phyloP scores from a whole-genome alignment of 495 filamentous ascomycete species.

The Penicillium arizonense region DNA sequence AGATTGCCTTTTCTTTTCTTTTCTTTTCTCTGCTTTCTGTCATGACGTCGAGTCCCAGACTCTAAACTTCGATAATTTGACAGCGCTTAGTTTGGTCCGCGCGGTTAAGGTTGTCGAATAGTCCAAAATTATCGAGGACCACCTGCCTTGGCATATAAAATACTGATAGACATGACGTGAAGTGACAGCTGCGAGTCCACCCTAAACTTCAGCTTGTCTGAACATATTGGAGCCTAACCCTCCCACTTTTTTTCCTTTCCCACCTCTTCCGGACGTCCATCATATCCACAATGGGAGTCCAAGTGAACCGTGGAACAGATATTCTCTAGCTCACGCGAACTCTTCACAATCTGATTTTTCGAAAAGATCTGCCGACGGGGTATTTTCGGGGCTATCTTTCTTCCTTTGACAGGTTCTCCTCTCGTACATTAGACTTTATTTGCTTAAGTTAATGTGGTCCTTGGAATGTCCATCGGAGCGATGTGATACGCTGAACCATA shows the following conservation, averaged over 20 bases:
- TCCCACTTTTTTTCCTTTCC: not conserved
- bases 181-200: slow-evolving; percentile 1
- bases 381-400: slow-evolving; percentile 13
- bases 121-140: no score
- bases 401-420: not conserved
- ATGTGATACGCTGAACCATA: slow-evolving; percentile 18
- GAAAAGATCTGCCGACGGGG: slow-evolving; percentile 10
- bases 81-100: slow-evolving; percentile 20
- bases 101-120: slow-evolving; percentile 13
- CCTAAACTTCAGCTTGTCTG: not conserved
- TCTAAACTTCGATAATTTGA: slow-evolving; percentile 12
- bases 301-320: not conserved
- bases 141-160: not conserved
- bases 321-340: slow-evolving; percentile 14
- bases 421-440: no score
- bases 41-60: slow-evolving; percentile 15
- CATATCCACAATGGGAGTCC: not conserved
- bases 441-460: not conserved
- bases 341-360: not conserved
- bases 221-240: no score
- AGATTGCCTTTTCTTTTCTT: not conserved
- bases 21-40: not conserved
- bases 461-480: not conserved
- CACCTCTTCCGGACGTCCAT: not conserved
- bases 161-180: not conserved